These are phyloP conservation scores for Stephanodiscus triporus DNA, from an alignment of 108 stramenopile species.

Conservation along the genomic window DNA sequence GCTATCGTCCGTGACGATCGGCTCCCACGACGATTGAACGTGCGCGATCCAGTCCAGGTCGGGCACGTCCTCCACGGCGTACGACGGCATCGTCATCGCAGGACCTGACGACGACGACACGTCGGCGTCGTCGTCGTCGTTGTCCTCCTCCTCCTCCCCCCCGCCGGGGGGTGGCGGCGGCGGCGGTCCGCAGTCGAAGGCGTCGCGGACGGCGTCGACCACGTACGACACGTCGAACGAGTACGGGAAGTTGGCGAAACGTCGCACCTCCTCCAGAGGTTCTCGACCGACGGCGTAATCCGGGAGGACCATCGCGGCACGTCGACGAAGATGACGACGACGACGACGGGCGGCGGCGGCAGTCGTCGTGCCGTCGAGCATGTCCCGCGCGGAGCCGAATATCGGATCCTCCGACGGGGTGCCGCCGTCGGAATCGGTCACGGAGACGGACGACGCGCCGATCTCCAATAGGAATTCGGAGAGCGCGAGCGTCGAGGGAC, in stretches of 20 bases:
- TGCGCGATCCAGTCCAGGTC: constrained; percentile 81
- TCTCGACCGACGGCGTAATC: constrained; percentile 50
- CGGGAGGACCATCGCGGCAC: constrained; percentile 28
- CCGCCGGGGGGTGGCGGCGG: too few relatives aligned
- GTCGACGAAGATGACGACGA: too few relatives aligned
- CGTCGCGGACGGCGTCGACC: constrained; percentile 54
- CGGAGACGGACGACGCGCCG: constrained; percentile 70
- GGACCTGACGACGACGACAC: neutral
- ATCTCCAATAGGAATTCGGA: constrained; percentile 87
- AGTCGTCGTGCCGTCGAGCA: constrained; percentile 21
- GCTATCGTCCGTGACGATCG: constrained; percentile 57
- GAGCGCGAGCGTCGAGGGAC: constrained; percentile 28
- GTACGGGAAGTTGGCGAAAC: constrained; percentile 77
- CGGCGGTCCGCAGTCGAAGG: constrained; percentile 40
- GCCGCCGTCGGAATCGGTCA: constrained; percentile 72
- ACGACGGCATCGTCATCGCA: constrained; percentile 32
- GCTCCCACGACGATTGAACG: constrained; percentile 80
- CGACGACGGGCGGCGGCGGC: too few relatives aligned
- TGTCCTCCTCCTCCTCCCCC: neutral
- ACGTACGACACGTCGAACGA: constrained; percentile 56
- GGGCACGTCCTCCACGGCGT: constrained; percentile 57
- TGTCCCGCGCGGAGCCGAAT: constrained; percentile 27
- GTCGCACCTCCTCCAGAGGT: constrained; percentile 73
- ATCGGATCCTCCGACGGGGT: constrained; percentile 60
- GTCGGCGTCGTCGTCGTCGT: neutral